Evolutionary conservation across 176 grass and related monocot species (phyloP).

Genomic region (Hsuehochloa calcarea): DNA sequence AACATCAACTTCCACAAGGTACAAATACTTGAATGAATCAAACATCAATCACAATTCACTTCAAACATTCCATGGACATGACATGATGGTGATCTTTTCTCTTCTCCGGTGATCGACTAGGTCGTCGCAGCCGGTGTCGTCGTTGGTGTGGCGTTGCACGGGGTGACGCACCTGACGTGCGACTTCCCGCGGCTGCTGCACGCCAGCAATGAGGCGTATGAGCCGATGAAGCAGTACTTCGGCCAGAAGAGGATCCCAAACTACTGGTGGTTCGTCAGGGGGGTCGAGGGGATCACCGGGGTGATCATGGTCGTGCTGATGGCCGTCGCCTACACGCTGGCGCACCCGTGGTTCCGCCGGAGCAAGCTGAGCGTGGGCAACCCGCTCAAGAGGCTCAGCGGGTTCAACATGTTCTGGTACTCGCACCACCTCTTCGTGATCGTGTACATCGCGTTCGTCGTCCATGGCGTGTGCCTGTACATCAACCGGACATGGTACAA

Average conservation of each 20-base stretch:
- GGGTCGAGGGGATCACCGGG: conserved; percentile 76
- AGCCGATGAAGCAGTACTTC: conserved; percentile 79
- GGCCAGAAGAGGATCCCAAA: conserved; percentile 49
- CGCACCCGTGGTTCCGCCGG: conserved; percentile 75
- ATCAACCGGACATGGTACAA: conserved; percentile 78
- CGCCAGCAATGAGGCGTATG: conserved; percentile 56
- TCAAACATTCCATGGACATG: neutral
- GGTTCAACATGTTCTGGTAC: conserved; percentile 98
- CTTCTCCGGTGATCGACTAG: conserved; percentile 11
- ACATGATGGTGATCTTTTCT: neutral
- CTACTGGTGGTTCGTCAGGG: conserved; percentile 93
- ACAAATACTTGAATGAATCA: neutral
- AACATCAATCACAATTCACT: neutral
- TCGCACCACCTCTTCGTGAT: conserved; percentile 92
- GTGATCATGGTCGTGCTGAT: conserved; percentile 79
- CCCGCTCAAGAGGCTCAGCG: conserved; percentile 52
- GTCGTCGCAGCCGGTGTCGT: conserved; percentile 58
- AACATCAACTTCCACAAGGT: conserved; percentile 90
- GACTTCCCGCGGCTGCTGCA: conserved; percentile 80
- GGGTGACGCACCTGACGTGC: conserved; percentile 62
- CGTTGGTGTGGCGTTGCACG: conserved; percentile 64
- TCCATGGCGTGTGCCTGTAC: conserved; percentile 82
- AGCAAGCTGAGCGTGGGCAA: conserved; percentile 58
- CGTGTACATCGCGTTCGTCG: conserved; percentile 63
- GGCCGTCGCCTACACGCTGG: conserved; percentile 69